Evolutionary conservation across 352 stramenopile species (phyloP), one percentile per base, ranked within the genome.

Genomic region (Phytophthora pini): DNA sequence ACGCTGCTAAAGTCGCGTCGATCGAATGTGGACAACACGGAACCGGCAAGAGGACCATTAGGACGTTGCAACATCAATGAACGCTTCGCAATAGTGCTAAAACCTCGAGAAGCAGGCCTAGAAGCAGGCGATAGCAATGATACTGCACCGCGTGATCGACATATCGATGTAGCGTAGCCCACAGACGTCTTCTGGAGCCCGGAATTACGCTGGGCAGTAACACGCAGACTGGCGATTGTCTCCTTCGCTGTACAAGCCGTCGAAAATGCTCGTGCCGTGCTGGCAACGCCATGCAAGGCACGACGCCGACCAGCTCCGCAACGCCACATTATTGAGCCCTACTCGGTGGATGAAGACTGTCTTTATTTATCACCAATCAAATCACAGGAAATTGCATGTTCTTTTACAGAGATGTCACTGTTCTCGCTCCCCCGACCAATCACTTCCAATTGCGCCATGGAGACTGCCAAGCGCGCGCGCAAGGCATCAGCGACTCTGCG

Each of bases 381-480:
- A 40, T 11, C 12, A 54, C 0, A 58, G 34, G 26, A 22, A 46
- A 13, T 20, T 2, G 15, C 0, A 4, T 36, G 58, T 50, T 74
- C 72, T 66, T 64, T 15, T 75, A 79, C 0, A 56, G 58, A 48
- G 54, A 79, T 68, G 75, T 80, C 75, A 83, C 75, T 83, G 65
- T 80, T 82, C 58, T 69, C 46, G 27, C 54, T 68, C 67, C 56
- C 70, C 49, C 56, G 43, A 50, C 57, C 60, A 73, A 52, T 73
- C 56, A 66, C 55, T 68, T 44, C 9, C 58, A 65, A 65, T 62
- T 58, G 36, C 51, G 39, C 55, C 26, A 64, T 68, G 45, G 54
- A 65, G 55, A 61, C 46, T 24, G 26, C 8, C 29, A 77, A 76
- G 63, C 59, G 64, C 39, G 51, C 53, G 51, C 69, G 51, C 32